These are phyloP conservation scores for Trichophyton benhamiae DNA, from an alignment of 2,329 filamentous ascomycete genomes.

Conservation along the genomic window DNA sequence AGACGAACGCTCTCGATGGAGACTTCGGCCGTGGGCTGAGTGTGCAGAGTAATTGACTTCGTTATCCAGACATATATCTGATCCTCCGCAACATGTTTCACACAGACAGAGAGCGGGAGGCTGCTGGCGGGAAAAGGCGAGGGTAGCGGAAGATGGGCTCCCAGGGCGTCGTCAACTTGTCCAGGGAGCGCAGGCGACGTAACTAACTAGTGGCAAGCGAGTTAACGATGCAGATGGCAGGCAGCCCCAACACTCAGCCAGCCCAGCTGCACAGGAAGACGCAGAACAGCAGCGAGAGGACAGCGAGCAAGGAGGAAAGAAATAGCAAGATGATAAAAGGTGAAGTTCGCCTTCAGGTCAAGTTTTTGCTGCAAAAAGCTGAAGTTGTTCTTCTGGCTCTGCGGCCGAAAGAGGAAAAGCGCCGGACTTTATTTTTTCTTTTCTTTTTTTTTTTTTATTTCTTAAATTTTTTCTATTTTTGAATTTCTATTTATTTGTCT, in stretches of 20 bases:
- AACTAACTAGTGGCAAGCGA: too few species aligned
- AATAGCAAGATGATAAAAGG: neutral
- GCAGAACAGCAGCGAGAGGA: too few species aligned
- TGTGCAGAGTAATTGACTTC: neutral
- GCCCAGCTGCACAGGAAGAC: neutral
- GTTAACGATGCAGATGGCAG: too few species aligned
- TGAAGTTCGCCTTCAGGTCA: neutral
- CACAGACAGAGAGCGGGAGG: neutral
- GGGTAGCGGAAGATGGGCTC: too few species aligned
- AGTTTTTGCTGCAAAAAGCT: too few species aligned
- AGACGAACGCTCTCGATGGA: neutral
- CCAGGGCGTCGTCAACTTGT: too few species aligned
- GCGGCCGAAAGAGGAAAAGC: neutral
- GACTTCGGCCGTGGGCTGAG: neutral
- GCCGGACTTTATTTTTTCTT: neutral
- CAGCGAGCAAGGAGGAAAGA: too few species aligned
- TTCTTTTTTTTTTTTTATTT: neutral
- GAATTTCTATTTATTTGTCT: too few species aligned
- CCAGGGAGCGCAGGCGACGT: too few species aligned
- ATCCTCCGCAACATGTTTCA: slow-evolving; percentile 3
- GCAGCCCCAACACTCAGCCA: neutral
- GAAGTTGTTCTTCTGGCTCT: neutral
- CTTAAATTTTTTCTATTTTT: neutral
- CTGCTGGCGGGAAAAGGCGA: too few species aligned
- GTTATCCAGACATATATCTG: slow-evolving; percentile 1